phyloP scores from a whole-genome alignment of 2,329 filamentous ascomycete genomes.

The Pseudogymnoascus sp. region DNA sequence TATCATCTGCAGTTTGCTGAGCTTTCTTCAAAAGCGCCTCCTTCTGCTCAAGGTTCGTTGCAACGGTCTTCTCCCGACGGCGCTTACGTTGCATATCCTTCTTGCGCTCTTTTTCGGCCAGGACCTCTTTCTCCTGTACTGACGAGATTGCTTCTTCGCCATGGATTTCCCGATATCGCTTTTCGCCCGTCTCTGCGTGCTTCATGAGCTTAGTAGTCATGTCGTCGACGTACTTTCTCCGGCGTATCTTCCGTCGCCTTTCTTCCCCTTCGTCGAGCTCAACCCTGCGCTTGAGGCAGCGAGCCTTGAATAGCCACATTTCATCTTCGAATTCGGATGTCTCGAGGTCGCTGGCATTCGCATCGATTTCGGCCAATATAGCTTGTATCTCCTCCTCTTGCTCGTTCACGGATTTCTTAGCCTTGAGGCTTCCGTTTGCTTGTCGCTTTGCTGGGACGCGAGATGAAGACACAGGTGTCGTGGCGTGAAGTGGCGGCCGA shows the following conservation, averaged over 20 bases:
- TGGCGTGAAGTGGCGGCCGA: constrained; percentile 23
- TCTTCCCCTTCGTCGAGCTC: constrained; percentile 57
- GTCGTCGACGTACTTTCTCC: constrained; percentile 48
- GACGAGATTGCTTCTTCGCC: constrained; percentile 76
- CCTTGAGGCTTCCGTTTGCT: constrained; percentile 44
- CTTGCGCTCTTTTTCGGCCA: constrained; percentile 96
- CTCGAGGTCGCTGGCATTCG: constrained; percentile 50
- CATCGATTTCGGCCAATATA: constrained; percentile 51
- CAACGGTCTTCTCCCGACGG: constrained; percentile 90
- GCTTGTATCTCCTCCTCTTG: constrained; percentile 63
- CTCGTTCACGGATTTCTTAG: constrained; percentile 50
- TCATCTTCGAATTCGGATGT: constrained; percentile 41
- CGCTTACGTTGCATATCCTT: constrained; percentile 99
- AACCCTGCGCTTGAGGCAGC: constrained; percentile 56
- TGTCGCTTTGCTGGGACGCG: constrained; percentile 34
- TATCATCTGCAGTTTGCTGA: constrained; percentile 68
- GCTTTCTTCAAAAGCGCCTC: constrained; percentile 73
- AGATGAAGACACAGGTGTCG: constrained; percentile 33
- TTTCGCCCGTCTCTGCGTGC: constrained; percentile 63
- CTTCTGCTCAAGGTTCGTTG: constrained; percentile 84
- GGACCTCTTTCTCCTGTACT: constrained; percentile 81
- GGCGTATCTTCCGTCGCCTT: constrained; percentile 53
- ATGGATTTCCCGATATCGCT: constrained; percentile 67
- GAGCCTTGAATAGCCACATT: constrained; percentile 41
- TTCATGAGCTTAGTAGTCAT: constrained; percentile 54